These are phyloP conservation scores for Tylopilus felleus DNA, from an alignment of 768 basidiomycete species.

Conservation along the genomic window DNA sequence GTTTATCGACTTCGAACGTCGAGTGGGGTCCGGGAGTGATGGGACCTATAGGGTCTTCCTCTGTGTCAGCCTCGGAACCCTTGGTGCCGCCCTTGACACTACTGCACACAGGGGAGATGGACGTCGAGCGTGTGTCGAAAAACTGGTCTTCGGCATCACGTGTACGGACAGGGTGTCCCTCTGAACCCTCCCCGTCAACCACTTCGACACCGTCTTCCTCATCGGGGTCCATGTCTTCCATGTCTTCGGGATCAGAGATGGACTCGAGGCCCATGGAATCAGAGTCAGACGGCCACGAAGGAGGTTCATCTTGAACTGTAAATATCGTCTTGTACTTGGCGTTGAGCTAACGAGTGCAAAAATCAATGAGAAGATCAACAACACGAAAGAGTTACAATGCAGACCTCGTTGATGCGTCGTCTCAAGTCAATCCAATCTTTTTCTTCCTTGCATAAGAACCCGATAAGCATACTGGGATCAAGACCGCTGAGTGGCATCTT, in stretches of 20 bases:
- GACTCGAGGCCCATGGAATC: slow-evolving; percentile 76
- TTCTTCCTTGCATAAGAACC: slow-evolving; percentile 83
- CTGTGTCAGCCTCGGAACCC: slow-evolving; percentile 61
- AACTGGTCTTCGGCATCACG: slow-evolving; percentile 45
- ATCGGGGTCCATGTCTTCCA: slow-evolving; percentile 58
- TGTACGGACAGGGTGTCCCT: slow-evolving; percentile 26
- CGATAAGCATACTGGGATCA: slow-evolving; percentile 96
- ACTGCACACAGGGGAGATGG: slow-evolving; percentile 41
- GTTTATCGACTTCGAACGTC: slow-evolving; percentile 23
- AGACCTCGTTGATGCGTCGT: slow-evolving; percentile 66
- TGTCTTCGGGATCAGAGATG: slow-evolving; percentile 74
- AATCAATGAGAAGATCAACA: slow-evolving; percentile 6
- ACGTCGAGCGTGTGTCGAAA: slow-evolving; percentile 51
- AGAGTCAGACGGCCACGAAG: slow-evolving; percentile 72
- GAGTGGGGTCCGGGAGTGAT: slow-evolving; percentile 61
- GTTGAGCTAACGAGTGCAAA: slow-evolving; percentile 13
- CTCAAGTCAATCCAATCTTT: slow-evolving; percentile 84
- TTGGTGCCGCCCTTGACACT: slow-evolving; percentile 37
- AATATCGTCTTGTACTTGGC: slow-evolving; percentile 72
- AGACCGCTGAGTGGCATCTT: slow-evolving; percentile 91
- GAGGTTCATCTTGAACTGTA: slow-evolving; percentile 83
- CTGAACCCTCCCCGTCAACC: slow-evolving; percentile 24
- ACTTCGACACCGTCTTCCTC: slow-evolving; percentile 44
- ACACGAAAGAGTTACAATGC: slow-evolving; percentile 22
- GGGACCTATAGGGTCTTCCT: slow-evolving; percentile 69